phyloP scores from a whole-genome alignment of 805 yeast genomes.

The Myxozyma neglecta region DNA sequence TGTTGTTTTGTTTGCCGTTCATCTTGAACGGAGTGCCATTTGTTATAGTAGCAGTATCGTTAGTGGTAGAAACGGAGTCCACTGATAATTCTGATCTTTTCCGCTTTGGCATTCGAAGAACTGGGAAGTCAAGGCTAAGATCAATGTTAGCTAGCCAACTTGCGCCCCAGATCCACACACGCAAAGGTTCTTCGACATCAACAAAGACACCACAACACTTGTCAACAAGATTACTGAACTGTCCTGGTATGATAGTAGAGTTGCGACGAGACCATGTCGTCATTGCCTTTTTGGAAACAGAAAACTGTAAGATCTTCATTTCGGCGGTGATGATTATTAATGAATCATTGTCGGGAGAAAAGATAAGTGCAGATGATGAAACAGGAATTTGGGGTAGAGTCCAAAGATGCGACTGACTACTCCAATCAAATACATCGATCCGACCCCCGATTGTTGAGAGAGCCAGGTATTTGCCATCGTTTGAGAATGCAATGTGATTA shows the following conservation, averaged over 20 bases:
- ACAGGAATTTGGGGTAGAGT: slow-evolving; percentile 60
- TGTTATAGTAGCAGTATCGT: background rate
- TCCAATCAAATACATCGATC: slow-evolving; percentile 51
- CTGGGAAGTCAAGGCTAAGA: slow-evolving; percentile 50
- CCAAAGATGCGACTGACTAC: slow-evolving; percentile 36
- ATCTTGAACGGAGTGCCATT: background rate
- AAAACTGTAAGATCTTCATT: slow-evolving; percentile 71
- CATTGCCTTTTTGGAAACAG: slow-evolving; percentile 41
- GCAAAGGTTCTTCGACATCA: slow-evolving; percentile 44
- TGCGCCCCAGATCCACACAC: slow-evolving; percentile 85
- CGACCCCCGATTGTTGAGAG: slow-evolving; percentile 66
- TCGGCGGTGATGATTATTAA: slow-evolving; percentile 62
- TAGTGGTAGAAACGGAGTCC: slow-evolving; percentile 31
- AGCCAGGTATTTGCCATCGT: slow-evolving; percentile 50
- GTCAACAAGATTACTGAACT: slow-evolving; percentile 57
- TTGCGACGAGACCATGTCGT: slow-evolving; percentile 81
- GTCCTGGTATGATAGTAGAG: slow-evolving; percentile 70
- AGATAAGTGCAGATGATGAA: slow-evolving; percentile 60
- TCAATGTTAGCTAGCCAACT: slow-evolving; percentile 80
- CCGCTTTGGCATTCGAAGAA: slow-evolving; percentile 39
- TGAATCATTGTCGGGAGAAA: slow-evolving; percentile 50
- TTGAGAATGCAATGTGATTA: slow-evolving; percentile 53
- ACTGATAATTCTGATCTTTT: slow-evolving; percentile 51
- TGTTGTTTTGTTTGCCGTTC: background rate
- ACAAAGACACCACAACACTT: slow-evolving; percentile 71